Evolutionary conservation across 2,329 filamentous ascomycete genomes (phyloP).

Genomic region (Dryadomyces quercivorus): DNA sequence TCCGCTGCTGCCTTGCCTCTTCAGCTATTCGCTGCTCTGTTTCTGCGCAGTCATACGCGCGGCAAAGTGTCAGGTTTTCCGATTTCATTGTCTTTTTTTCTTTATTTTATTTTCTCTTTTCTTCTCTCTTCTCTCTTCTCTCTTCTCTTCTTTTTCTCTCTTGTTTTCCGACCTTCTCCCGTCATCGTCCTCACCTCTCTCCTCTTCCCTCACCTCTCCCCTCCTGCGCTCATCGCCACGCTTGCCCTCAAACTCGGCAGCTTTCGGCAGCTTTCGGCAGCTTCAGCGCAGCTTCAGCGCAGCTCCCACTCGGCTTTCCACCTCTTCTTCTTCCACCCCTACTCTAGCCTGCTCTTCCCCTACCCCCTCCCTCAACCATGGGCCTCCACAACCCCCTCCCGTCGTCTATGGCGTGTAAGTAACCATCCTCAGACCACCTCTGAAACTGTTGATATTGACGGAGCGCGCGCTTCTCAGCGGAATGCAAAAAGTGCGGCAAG

Average conservation of each 20-base stretch:
- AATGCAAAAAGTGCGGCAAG: slow-evolving; percentile 95
- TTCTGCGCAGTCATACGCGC: neutral
- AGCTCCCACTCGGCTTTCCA: too few species aligned
- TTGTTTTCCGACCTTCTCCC: neutral
- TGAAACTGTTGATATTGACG: neutral
- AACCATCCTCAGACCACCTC: neutral
- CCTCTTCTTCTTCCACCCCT: neutral
- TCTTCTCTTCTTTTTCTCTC: too few species aligned
- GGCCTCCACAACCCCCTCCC: slow-evolving; percentile 56
- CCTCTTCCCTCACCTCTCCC: neutral
- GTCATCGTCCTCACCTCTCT: neutral
- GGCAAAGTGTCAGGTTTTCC: too few species aligned
- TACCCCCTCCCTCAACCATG: slow-evolving; percentile 24
- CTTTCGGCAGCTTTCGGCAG: too few species aligned
- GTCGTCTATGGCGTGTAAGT: slow-evolving; percentile 57
- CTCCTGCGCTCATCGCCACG: too few species aligned
- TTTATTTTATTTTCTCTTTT: neutral
- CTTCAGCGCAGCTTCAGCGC: too few species aligned
- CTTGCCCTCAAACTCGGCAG: too few species aligned
- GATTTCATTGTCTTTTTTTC: neutral
- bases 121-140: neutral
- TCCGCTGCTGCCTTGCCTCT: neutral
- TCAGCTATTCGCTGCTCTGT: neutral
- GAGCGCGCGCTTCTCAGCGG: slow-evolving; percentile 44
- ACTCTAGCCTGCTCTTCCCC: neutral